Base-by-base conservation (phyloP, 2,329 filamentous ascomycete genomes). In the Trichoderma sp. region DNA sequence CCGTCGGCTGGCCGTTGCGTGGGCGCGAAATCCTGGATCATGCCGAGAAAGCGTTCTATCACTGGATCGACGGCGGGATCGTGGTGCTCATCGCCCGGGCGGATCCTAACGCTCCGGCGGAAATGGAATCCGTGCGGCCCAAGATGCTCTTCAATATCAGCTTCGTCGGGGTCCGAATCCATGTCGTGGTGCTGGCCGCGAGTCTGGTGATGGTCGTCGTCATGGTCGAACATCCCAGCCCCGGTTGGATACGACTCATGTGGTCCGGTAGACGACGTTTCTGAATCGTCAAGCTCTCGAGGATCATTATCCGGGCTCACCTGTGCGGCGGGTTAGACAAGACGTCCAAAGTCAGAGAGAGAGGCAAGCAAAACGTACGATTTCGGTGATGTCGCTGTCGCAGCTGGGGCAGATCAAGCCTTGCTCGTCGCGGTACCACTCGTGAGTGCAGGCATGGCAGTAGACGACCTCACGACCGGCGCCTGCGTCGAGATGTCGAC, bases 381-480 rank as follows among this genome's bases (percentile, higher is more conserved):
- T 92, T 79, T 99, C 93, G 17, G 88, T 92, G 69, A 92, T 88
- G 21, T 96, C 92, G 44, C 88, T 87, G 4, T 83, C 75, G 74
- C 95, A 99, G n/a, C 80, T 77, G 17, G 93, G 92, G 74, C 95
- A 99, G 17, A 79, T 80, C 68, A 96, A 78, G 28, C 79, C 88
- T 69, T 84, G 82, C 68, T 90, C 84, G 66, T 91, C 86, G 66
- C 86, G 82, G 72, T 90, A 91, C 92, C 93, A 98, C 75, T 97
- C 90, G 68, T 90, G 79, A 60, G 84, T 76, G 79, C 95, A 98
- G 67, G 83, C 79, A 77, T 98, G 92, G 77, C 95, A 99, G 76
- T 85, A 96, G 63, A 97, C 89, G 69, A 94, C 86, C 74, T 96
- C 91, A 68, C 86, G 82, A 67, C 78, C 78, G 5, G 75, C 72